Evolutionary conservation across 345 rosid species (phyloP).

Genomic region (Kandelia obovata): DNA sequence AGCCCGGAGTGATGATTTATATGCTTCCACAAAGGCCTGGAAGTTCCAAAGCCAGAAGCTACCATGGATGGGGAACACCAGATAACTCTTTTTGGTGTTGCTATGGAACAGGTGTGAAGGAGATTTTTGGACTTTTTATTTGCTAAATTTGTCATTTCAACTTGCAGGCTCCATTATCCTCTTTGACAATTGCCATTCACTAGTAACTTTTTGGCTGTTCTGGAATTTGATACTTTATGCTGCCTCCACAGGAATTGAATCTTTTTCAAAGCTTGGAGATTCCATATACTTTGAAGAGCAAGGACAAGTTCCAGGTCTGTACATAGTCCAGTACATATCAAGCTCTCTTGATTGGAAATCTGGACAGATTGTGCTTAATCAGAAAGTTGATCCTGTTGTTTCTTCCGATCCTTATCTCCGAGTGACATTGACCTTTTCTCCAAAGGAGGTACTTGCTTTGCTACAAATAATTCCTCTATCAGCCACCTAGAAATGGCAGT

Average conservation of each 20-base stretch:
- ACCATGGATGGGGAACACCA: constrained; percentile 84
- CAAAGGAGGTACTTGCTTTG: constrained; percentile 37
- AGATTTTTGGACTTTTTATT: not conserved
- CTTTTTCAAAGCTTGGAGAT: constrained; percentile 92
- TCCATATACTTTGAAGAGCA: constrained; percentile 85
- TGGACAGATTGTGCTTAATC: constrained; percentile 47
- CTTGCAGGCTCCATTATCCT: not conserved
- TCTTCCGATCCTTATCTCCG: constrained; percentile 64
- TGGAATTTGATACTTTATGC: not conserved
- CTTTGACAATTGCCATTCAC: not conserved
- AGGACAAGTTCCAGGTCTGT: constrained; percentile 60
- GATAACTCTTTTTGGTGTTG: constrained; percentile 90
- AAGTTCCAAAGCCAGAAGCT: constrained; percentile 66
- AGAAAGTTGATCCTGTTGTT: constrained; percentile 60
- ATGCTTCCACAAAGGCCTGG: constrained; percentile 85
- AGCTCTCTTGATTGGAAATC: constrained; percentile 71
- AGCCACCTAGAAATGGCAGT: not conserved
- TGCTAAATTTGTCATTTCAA: not conserved
- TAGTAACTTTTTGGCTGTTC: not conserved
- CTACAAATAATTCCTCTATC: not conserved
- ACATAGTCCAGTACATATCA: constrained; percentile 73
- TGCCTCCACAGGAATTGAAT: constrained; percentile 58
- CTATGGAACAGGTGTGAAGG: constrained; percentile 77
- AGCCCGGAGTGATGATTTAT: constrained; percentile 93
- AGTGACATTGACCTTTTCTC: constrained; percentile 47